Base-by-base conservation (phyloP, 768 basidiomycete species). In the Lactarius sp. region DNA sequence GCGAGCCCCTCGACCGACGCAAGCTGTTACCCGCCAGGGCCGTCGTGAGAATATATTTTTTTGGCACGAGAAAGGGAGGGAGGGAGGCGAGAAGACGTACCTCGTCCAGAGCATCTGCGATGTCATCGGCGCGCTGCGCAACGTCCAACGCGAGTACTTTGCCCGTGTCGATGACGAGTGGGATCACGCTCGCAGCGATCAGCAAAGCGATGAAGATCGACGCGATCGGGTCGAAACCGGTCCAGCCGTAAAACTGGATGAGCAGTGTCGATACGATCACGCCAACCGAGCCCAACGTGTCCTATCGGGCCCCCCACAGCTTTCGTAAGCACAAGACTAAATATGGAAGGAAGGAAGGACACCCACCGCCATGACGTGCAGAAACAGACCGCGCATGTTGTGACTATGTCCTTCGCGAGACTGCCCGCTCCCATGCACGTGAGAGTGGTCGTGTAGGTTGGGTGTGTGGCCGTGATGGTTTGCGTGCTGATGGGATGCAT, bases 381-480 rank as follows among this genome's bases (percentile, higher is more conserved):
- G 76, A 73, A 99, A 99, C 69, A 99, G 94, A 18, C 97, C 97
- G 39, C 94, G 89, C 97, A 99, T 99, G 73, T 99, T 99, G 74
- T 98, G 93, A 74, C 91, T 93, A 71, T 96, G 94, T 0, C 91
- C 88, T 73, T 94, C 89, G 68, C 87, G 88, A 12, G 77, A 75
- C 50, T 77, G 74, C 20, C 73, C 72, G 64, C 74, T 75, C 12
- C 62, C 64, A 36, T 79, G 80, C 47, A 75, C 73, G 69, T 83
- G 85, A 3, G 75, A 73, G 72, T 86, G 84, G 52, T 80, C 75
- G 66, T 83, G 81, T 54, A 78, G 66, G 67, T 82, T 81, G 5
- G 78, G 79, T 14, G 71, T 69, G 59, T 78, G 78, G 33, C 71
- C 72, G 22, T 62, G 57, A 6, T 49, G 57, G 22, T 72, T 65